Evolutionary conservation across 495 filamentous ascomycete species (phyloP).

Genomic region (Lasiosphaeria miniovina): DNA sequence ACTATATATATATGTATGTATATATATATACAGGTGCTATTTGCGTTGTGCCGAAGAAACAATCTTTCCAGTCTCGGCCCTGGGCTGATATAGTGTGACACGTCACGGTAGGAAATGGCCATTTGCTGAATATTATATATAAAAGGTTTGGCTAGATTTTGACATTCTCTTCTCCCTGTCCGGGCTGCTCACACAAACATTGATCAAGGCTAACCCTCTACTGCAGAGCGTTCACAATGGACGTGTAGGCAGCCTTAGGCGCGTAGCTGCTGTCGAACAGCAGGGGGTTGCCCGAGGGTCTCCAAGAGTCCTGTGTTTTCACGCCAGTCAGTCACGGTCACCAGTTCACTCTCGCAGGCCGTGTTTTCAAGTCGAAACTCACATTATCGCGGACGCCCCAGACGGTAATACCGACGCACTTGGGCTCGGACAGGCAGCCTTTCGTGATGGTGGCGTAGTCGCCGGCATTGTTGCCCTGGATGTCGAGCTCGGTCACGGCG

Average conservation of each 20-base stretch:
- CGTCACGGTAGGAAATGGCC: too few species aligned
- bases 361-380: slow-evolving; percentile 24
- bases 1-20: too few species aligned
- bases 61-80: too few species aligned
- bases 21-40: too few species aligned
- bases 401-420: slow-evolving; percentile 72
- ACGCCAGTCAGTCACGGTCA: slow-evolving; percentile 3
- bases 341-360: background rate
- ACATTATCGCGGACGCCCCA: slow-evolving; percentile 71
- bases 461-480: slow-evolving; percentile 52
- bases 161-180: too few species aligned
- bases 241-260: slow-evolving; percentile 63
- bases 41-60: too few species aligned
- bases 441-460: slow-evolving; percentile 65
- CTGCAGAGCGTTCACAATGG: slow-evolving; percentile 50
- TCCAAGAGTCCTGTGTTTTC: slow-evolving; percentile 56
- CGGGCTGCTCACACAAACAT: too few species aligned
- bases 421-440: slow-evolving; percentile 59
- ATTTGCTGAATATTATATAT: too few species aligned
- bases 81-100: too few species aligned
- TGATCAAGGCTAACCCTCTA: slow-evolving; percentile 14
- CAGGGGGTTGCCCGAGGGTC: slow-evolving; percentile 55
- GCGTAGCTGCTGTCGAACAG: slow-evolving; percentile 63
- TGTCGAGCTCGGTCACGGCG: slow-evolving; percentile 65
- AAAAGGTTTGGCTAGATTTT: too few species aligned